Base-by-base conservation (phyloP, 2,329 filamentous ascomycete genomes). In the Penicillium sp. region DNA sequence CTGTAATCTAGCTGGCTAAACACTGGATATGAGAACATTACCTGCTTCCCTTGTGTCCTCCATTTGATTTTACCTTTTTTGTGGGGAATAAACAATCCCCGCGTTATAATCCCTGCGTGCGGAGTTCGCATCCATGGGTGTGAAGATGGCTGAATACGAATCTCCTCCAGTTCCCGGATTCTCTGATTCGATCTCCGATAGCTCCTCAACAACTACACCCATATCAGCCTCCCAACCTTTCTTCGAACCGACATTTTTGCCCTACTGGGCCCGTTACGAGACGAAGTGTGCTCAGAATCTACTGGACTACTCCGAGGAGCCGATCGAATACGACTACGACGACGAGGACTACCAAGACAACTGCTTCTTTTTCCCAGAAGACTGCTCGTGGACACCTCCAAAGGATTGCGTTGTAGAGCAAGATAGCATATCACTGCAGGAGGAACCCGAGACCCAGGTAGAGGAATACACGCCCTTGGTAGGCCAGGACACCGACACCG, bases 281-380 rank as follows among this genome's bases (percentile, higher is more conserved):
- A 63, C 71, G 48, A 69, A 75, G 61, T 71, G 67, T 67, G 73
- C 74, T 2, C 68, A 74, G 59, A 71, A 76, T 45, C 66, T 76
- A 5, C 66, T 77, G 19, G 73, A 73, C 56, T 70, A 60, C 59
- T 73, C 71, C 25, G 61, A 72, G 62, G 71, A 76, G 41, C 74
- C 73, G 33, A 73, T 77, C 61, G 73, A 74, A 51, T 77, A 76
- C 73, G 70, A 75, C 55, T 62, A 74, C 69, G 65, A 74, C 64
- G 74, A 77, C 63, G 64, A 73, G 38, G 74, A 75, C 55, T 75
- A 74, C 52, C 65, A 64, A 54, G 74, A 77, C 46, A 77, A 76
- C 57, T 74, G 69, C 54, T 76, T 76, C 62, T 76, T 77, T 60
- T 76, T 76, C 37, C 74, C 73, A 10, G 74, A 77, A 62, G 74